A percentile compares a stretch with the other conserved stretches of the same genome.
Conservation (phyloP, 108 stramenopile genomes). For the Hondaea fermentalgiana region DNA sequence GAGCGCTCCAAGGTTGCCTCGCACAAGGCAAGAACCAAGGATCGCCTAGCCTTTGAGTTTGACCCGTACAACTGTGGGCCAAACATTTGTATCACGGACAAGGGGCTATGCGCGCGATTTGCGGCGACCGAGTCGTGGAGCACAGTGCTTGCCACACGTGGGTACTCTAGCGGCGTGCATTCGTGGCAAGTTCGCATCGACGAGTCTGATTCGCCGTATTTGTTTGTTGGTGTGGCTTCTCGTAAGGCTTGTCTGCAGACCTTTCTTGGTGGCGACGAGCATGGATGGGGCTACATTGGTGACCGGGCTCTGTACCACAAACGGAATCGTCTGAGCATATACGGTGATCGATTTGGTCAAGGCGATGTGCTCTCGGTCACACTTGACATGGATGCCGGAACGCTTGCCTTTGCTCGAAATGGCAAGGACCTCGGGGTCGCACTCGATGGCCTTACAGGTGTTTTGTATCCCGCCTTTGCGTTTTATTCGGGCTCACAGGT, state of each 20-base stretch:
- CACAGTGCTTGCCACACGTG: conserved; percentile 31
- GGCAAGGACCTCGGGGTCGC: conserved; percentile 49
- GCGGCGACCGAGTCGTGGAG: conserved; percentile 41
- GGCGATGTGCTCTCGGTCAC: conserved; percentile 44
- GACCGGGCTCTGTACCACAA: conserved; percentile 92
- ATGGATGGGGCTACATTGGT: conserved; percentile 94
- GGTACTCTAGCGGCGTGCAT: conserved; percentile 29
- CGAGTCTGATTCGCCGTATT: conserved; percentile 78
- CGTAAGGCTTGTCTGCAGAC: conserved; percentile 69
- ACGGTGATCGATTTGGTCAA: conserved; percentile 44
- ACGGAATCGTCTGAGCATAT: conserved; percentile 57
- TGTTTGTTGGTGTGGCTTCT: conserved; percentile 89
- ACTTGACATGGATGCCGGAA: conserved; percentile 52
- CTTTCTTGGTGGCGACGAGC: conserved; percentile 90
- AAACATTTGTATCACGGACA: conserved; percentile 19
- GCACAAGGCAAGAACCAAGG: neutral
- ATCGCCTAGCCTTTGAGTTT: conserved; percentile 7
- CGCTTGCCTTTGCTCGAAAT: conserved; percentile 45
- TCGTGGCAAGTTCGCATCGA: conserved; percentile 56
- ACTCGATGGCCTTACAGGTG: conserved; percentile 7
- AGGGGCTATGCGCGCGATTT: neutral
- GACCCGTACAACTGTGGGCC: conserved; percentile 23
- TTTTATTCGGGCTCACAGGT: conserved; percentile 41
- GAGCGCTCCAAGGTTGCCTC: neutral
- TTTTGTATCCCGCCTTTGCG: conserved; percentile 37